phyloP scores from a whole-genome alignment of 1,284 basidiomycete species.

The Rhodotorula sp. region DNA sequence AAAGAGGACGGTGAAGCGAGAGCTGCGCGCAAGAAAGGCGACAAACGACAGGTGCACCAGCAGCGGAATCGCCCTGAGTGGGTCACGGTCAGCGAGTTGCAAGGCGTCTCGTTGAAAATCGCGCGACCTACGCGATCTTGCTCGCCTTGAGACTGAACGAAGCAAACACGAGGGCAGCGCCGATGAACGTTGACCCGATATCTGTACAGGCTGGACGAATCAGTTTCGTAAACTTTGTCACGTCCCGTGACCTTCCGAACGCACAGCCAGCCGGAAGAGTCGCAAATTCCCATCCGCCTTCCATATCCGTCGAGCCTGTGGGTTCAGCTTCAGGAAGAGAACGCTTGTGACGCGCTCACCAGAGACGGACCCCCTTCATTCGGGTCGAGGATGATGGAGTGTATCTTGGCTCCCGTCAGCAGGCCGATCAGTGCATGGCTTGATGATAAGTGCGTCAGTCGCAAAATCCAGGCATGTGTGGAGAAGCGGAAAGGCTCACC shows the following conservation, averaged over 20 bases:
- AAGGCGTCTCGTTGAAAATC: too few species aligned
- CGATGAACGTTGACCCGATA: slow-evolving; percentile 33
- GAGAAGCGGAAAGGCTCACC: not conserved
- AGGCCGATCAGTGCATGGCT: slow-evolving; percentile 21
- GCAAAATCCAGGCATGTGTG: too few species aligned
- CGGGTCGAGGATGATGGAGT: slow-evolving; percentile 29
- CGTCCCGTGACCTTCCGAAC: not conserved
- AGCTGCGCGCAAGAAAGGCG: slow-evolving; percentile 20
- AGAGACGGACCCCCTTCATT: slow-evolving; percentile 29
- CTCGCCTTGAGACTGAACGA: slow-evolving; percentile 30
- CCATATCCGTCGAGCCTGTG: slow-evolving; percentile 7
- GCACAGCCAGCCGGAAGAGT: slow-evolving; percentile 26
- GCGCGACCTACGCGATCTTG: slow-evolving; percentile 27
- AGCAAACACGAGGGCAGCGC: slow-evolving; percentile 26
- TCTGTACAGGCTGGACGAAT: not conserved
- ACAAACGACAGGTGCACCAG: slow-evolving; percentile 16
- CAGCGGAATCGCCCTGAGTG: slow-evolving; percentile 24
- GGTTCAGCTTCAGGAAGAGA: too few species aligned
- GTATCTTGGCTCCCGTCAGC: slow-evolving; percentile 17
- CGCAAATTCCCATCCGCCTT: slow-evolving; percentile 19
- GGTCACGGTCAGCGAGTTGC: too few species aligned
- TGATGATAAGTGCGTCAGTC: not conserved
- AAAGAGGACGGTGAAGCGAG: slow-evolving; percentile 25
- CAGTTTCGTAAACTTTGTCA: not conserved
- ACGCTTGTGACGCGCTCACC: too few species aligned